Evolutionary conservation across 805 yeast genomes (phyloP).

Genomic region (Sungouiozyma intestinalis): DNA sequence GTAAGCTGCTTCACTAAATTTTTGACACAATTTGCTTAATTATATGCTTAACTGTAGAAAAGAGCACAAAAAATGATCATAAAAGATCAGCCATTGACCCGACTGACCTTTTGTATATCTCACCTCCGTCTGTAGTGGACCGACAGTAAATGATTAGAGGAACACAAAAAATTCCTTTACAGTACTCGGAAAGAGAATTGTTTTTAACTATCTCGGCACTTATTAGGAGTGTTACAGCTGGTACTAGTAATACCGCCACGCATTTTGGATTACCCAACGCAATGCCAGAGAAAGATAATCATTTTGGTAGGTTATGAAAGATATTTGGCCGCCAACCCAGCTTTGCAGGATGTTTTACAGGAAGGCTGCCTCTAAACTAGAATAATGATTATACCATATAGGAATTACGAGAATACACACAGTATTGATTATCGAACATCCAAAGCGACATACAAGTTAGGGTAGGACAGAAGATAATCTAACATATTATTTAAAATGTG

Average conservation of each 20-base stretch:
- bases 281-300: slow-evolving; percentile 30
- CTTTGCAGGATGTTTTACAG: slow-evolving; percentile 36
- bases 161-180: slow-evolving; percentile 28
- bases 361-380: slow-evolving; percentile 31
- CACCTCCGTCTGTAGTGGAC: slow-evolving; percentile 12
- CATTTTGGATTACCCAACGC: slow-evolving; percentile 20
- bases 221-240: slow-evolving; percentile 27
- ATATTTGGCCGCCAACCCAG: slow-evolving; percentile 45
- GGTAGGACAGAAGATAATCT: slow-evolving; percentile 8
- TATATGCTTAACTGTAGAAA: slow-evolving; percentile 32
- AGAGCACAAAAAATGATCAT: slow-evolving; percentile 29
- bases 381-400: slow-evolving; percentile 44
- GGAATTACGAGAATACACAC: slow-evolving; percentile 28
- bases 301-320: slow-evolving; percentile 40
- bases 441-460: slow-evolving; percentile 18
- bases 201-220: too few relatives aligned
- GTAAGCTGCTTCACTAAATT: slow-evolving; percentile 29
- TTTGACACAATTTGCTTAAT: slow-evolving; percentile 31
- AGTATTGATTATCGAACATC: slow-evolving; percentile 35
- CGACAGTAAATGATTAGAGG: slow-evolving; percentile 18
- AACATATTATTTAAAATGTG: too few relatives aligned
- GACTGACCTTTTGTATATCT: slow-evolving; percentile 36
- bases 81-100: slow-evolving; percentile 33
- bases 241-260: slow-evolving; percentile 31
- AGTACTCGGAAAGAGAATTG: slow-evolving; percentile 34